Base-by-base conservation (phyloP, 1,139 yeast genomes). In the Pichia sp. region DNA sequence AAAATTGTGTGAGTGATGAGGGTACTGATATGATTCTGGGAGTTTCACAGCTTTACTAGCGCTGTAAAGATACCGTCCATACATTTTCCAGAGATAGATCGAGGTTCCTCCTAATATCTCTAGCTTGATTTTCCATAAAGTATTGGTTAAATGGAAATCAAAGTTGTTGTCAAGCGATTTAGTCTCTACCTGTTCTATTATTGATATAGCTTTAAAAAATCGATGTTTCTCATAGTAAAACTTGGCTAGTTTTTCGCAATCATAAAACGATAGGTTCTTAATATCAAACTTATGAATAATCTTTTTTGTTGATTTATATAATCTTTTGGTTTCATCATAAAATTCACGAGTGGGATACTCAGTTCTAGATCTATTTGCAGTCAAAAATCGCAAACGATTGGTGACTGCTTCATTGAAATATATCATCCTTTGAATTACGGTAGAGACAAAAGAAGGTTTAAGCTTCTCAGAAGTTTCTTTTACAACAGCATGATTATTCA, bases 81-180 rank as follows among this genome's bases (percentile, higher is more conserved):
- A 47, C 4, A 59, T 32, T 9, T 35, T 38, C 62, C 62, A 59
- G 7, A 47, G 43, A 21, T 46, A 40, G 2, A 51, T 52, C 23
- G 43, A 44, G 1, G 57, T 55, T 19, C 48, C 46, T 5, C 57
- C 33, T 15, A 55, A 43, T 3, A 58, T 38, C 28, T 47, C 46
- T 30, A 60, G 37, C 35, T 57, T 56, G n/a, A 40, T 35, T 6
- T 47, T 41, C 58, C 61, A 55, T 5, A 60, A 34, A 3, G 37
- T 33, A 30, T 53, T 56, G 3, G 58, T 50, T 34, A 56, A 28
- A 17, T 39, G 24, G n/a, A 50, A 38, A 4, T 28, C 19, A 11
- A 10, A 20, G 9, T 33, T 19, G 7, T 17, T 18, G 12, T 22
- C 15, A 10, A 28, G 11, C 6, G 42, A 35, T 4, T 41, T 42